Percentiles rank a stretch among this genome's conserved stretches.
Evolutionary conservation across 495 filamentous ascomycete species (phyloP).

Genomic region (Pseudoneurospora amorphoporcata): DNA sequence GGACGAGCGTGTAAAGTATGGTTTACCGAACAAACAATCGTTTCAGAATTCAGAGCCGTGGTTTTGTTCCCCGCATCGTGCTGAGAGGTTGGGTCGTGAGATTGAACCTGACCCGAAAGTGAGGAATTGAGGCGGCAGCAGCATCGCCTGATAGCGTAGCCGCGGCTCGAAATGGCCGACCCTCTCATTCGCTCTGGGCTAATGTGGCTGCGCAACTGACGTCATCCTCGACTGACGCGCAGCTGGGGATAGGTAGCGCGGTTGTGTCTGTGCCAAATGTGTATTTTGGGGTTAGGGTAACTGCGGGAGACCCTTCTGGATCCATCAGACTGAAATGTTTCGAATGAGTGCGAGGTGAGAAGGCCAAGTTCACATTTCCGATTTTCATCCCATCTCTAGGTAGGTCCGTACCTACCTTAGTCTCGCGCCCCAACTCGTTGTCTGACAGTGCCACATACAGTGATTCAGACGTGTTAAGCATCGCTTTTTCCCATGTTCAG

Average conservation of each 20-base stretch:
- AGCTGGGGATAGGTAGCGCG: background rate
- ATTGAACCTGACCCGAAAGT: background rate
- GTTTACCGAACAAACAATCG: background rate
- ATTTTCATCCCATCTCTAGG: background rate
- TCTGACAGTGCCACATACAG: background rate
- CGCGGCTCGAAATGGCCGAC: background rate
- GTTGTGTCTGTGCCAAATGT: too few relatives aligned
- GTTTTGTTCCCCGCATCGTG: background rate
- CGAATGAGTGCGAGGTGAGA: background rate
- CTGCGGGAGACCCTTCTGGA: background rate
- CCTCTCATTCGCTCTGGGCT: background rate
- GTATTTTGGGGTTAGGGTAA: background rate
- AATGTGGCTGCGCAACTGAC: background rate
- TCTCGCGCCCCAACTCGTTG: background rate
- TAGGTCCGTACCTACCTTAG: background rate
- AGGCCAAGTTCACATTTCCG: too few relatives aligned
- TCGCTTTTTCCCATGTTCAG: background rate
- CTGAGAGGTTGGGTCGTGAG: background rate
- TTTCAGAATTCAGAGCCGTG: background rate
- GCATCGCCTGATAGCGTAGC: background rate
- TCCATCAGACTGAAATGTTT: background rate
- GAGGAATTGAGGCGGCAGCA: background rate
- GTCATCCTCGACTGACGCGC: slow-evolving; percentile 2
- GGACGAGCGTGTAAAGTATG: background rate
- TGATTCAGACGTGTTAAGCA: background rate